Evolutionary conservation across 805 yeast species (phyloP).

Genomic region (Metschnikowia proteae): DNA sequence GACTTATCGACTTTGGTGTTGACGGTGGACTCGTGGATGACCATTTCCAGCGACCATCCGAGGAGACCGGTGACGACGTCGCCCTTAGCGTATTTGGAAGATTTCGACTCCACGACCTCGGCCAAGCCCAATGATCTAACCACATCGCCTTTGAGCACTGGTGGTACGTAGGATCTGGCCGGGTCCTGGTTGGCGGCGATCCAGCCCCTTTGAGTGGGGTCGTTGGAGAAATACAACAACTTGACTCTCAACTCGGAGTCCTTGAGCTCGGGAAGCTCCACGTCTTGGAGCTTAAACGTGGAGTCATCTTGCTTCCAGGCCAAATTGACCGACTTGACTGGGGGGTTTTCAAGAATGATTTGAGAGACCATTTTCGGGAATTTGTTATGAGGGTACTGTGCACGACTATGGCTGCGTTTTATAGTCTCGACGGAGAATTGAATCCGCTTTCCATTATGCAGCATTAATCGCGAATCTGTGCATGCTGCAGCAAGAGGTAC

Average conservation of each 20-base stretch:
- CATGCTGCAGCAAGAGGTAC: not conserved
- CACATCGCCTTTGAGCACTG: slow-evolving; percentile 42
- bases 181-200: slow-evolving; percentile 36
- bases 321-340: slow-evolving; percentile 20
- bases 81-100: slow-evolving; percentile 39
- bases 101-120: slow-evolving; percentile 46
- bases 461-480: not conserved
- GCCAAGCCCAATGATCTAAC: slow-evolving; percentile 48
- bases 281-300: slow-evolving; percentile 27
- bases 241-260: slow-evolving; percentile 46
- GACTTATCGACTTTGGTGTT: slow-evolving; percentile 28
- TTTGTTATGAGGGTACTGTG: not conserved
- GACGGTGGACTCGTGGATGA: slow-evolving; percentile 27
- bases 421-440: slow-evolving; percentile 5
- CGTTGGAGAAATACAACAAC: slow-evolving; percentile 48
- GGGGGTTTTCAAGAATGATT: slow-evolving; percentile 23
- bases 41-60: slow-evolving; percentile 48
- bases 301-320: slow-evolving; percentile 23
- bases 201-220: slow-evolving; percentile 62
- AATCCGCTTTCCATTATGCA: not conserved
- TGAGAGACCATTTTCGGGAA: slow-evolving; percentile 12
- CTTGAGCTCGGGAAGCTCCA: slow-evolving; percentile 18
- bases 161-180: slow-evolving; percentile 31
- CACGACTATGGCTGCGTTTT: not conserved
- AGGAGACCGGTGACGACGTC: slow-evolving; percentile 38